These are phyloP conservation scores for Raffaelea arxii DNA, from an alignment of 2,329 filamentous ascomycete genomes.

Conservation along the genomic window DNA sequence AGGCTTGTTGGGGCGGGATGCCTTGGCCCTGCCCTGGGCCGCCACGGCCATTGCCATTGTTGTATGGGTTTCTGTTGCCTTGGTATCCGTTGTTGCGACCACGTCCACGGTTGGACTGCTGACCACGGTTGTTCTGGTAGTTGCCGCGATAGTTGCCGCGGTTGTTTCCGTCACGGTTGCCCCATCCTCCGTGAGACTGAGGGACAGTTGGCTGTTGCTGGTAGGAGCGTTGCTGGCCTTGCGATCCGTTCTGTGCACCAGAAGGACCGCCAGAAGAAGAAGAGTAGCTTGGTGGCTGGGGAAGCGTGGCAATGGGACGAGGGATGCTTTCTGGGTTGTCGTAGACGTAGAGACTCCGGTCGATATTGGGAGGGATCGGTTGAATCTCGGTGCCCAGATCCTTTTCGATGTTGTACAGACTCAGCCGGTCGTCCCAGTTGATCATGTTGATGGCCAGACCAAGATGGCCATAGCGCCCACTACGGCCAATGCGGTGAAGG, in stretches of 20 bases:
- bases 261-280: neutral
- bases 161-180: constrained; percentile 5
- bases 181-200: constrained; percentile 12
- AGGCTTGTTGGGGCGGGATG: constrained; percentile 3
- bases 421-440: constrained; percentile 99
- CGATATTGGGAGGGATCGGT: constrained; percentile 87
- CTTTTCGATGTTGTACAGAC: constrained; percentile 96
- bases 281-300: constrained; percentile 4
- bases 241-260: neutral
- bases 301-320: constrained; percentile 55
- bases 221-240: neutral
- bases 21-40: constrained; percentile 1
- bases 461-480: constrained; percentile 91
- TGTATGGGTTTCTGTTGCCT: constrained; percentile 1
- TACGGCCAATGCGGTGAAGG: constrained; percentile 94
- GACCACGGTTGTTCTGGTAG: constrained; percentile 1
- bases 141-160: constrained; percentile 3
- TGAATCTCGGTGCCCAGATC: constrained; percentile 96
- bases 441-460: constrained; percentile 98
- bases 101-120: constrained; percentile 4
- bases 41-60: neutral
- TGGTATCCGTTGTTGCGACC: constrained; percentile 7
- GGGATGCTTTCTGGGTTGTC: constrained; percentile 94
- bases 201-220: constrained; percentile 10
- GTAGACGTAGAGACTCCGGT: constrained; percentile 98